Base-by-base conservation (phyloP, 306 rosid genomes). In the Corylus americana region DNA sequence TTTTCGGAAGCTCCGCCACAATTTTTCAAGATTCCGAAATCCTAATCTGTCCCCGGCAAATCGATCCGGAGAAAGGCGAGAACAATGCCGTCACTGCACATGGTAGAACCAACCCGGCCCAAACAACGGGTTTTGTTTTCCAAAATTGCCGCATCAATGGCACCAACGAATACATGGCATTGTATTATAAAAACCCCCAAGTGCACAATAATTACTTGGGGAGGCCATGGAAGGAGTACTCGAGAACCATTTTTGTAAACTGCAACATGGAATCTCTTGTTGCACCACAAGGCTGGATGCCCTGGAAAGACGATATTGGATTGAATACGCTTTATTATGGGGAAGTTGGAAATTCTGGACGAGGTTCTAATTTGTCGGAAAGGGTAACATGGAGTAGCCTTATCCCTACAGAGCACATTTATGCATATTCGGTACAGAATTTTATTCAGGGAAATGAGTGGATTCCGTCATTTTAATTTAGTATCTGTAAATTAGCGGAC, bases 211-310 rank as follows among this genome's bases (percentile, higher is more conserved):
- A 87, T 83, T 95, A 59, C 88, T 83, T 95, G 87, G 99, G 99
- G 22, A 91, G 99, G 90, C 99, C 99, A 1, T 95, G 99, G 99
- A 95, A 93, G 87, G 87, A 83, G 79, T 95, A 83, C 67, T 89
- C 97, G 0, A 91, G 99, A 76, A 88, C 93, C 0, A 90, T 93
- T 78, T 90, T 85, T 73, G 59, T 95, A 8, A 64, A 82, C 4
- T 87, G 91, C 0, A n/a, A 11, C 1, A 37, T 95, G 59, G 98
- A 87, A 71, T 86, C 51, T 1, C 83, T 95, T 4, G 5, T 95
- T 20, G 44, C 84, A 0, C 86, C 91, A 0, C 51, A 80, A 17
- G 99, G 98, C 8, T 95, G 97, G 97, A 25, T 90, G 88, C 93
- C 95, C 8, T 93, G 98, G 98, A 72, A 42, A 7, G 94, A 87